Base-by-base conservation (phyloP, 768 basidiomycete species). In the Russula earlei region DNA sequence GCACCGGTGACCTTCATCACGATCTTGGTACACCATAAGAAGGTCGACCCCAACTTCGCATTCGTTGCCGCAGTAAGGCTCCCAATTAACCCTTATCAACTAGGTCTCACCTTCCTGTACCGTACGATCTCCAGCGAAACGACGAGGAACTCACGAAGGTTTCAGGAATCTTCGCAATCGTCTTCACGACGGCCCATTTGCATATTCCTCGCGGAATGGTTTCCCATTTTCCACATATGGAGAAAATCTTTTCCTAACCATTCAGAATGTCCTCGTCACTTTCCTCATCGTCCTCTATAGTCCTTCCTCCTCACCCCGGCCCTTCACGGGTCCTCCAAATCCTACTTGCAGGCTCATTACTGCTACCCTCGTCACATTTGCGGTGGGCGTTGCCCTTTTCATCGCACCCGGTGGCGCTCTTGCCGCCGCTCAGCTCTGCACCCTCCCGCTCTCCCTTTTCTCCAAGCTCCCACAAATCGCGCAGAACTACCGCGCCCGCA, bases 141-240 rank as follows among this genome's bases (percentile, higher is more conserved):
- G 73, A 75, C 17, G 70, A 74, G 25, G 78, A 81, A 63, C 63
- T 78, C 25, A 59, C 68, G n/a, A 70, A 69, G 20, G 72, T 73
- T 50, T 60, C 65, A 4, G 41, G 52, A 4, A 67, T 68, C 15
- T 67, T 77, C 45, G 65, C 70, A 3, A 63, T 63, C 1, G 55
- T 57, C 7, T 78, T 75, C 64, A 59, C 74, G 19, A 52, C 64
- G 34, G 68, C 69, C 33, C 75, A 78, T 79, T 93, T 25, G 82
- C 83, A 11, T 99, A 98, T 71, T 86, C 93, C 2, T 82, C 81
- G 64, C 77, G 91, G 22, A 86, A 91, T 65, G 69, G 75, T 22
- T 97, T 94, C 70, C 92, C 96, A 0, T 96, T 97, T 76, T 91
- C 90, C 19, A 97, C 96, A 0, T 99, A 97, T 58, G 96, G 96